A percentile compares a stretch with the other conserved stretches of the same genome.
Conservation (phyloP, 2,329 filamentous ascomycete species). For the Fusarium stilboides region DNA sequence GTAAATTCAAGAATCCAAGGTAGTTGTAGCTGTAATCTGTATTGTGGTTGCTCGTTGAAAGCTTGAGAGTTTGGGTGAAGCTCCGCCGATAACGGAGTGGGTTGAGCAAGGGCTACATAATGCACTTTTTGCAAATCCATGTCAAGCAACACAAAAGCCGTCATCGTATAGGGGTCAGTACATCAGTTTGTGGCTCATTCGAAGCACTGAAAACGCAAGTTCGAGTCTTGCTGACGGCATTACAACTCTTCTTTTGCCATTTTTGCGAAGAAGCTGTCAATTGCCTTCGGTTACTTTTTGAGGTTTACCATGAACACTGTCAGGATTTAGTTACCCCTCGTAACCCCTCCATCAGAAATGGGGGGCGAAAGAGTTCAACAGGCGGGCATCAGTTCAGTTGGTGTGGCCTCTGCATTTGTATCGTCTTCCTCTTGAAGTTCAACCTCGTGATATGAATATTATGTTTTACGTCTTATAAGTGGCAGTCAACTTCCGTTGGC, state of each 20-base stretch:
- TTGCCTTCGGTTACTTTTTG: conserved; percentile 8
- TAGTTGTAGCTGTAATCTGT: not conserved
- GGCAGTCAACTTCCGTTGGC: no score
- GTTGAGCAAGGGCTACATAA: not conserved
- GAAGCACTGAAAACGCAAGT: conserved; percentile 46
- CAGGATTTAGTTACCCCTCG: no score
- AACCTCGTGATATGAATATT: no score
- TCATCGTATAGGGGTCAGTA: conserved; percentile 50
- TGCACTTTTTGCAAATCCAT: not conserved
- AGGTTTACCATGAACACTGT: no score
- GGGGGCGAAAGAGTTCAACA: no score
- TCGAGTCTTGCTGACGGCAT: conserved; percentile 47
- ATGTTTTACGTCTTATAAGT: no score
- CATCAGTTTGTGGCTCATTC: conserved; percentile 43
- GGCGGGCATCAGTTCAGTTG: no score
- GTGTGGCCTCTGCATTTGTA: no score
- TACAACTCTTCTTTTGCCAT: not conserved
- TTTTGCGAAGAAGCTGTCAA: no score
- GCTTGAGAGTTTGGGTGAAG: not conserved
- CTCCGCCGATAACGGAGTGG: conserved; percentile 21
- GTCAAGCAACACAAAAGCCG: conserved; percentile 30
- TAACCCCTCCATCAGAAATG: no score
- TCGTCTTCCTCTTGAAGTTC: no score
- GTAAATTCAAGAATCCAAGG: not conserved
- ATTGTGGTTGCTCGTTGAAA: not conserved